These are phyloP conservation scores for Ceratobasidium sp. DNA, from an alignment of 1,284 basidiomycete species.

Conservation along the genomic window DNA sequence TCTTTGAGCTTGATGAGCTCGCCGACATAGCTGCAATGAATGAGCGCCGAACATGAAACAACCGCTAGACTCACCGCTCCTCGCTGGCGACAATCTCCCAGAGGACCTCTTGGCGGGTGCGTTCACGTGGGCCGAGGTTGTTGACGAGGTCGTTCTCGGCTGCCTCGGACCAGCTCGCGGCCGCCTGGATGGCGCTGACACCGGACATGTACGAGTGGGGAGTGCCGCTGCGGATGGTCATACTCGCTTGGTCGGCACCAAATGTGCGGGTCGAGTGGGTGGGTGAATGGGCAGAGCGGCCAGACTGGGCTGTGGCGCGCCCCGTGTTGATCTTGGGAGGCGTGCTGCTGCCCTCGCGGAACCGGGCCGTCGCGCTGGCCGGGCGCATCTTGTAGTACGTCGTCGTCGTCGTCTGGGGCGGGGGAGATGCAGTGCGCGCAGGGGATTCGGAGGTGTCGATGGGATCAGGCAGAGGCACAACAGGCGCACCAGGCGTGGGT, in stretches of 20 bases:
- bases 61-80: conserved; percentile 69
- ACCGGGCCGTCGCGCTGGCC: conserved; percentile 25
- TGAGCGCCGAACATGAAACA: conserved; percentile 27
- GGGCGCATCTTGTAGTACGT: conserved; percentile 33
- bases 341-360: conserved; percentile 1
- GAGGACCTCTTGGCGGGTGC: conserved; percentile 94
- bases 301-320: conserved; percentile 58
- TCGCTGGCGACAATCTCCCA: conserved; percentile 98
- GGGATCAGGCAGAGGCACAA: conserved; percentile 38
- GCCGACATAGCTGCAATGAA: conserved; percentile 78
- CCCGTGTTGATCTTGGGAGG: conserved; percentile 14
- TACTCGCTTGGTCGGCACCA: conserved; percentile 37
- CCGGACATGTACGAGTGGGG: conserved; percentile 80
- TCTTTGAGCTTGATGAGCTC: conserved; percentile 92
- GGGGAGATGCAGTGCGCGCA: not conserved
- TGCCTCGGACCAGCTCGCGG: conserved; percentile 92
- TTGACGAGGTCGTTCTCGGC: conserved; percentile 94
- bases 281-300: conserved; percentile 82
- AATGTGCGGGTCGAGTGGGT: conserved; percentile 60
- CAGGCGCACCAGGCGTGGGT: conserved; percentile 60
- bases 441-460: conserved; percentile 15
- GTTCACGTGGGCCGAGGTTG: conserved; percentile 90
- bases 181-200: conserved; percentile 67
- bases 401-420: conserved; percentile 24
- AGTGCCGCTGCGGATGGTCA: conserved; percentile 71